Evolutionary conservation across 1,284 basidiomycete genomes (phyloP), one percentile per base, ranked within the genome.

Genomic region (Violaceomyces palustris): DNA sequence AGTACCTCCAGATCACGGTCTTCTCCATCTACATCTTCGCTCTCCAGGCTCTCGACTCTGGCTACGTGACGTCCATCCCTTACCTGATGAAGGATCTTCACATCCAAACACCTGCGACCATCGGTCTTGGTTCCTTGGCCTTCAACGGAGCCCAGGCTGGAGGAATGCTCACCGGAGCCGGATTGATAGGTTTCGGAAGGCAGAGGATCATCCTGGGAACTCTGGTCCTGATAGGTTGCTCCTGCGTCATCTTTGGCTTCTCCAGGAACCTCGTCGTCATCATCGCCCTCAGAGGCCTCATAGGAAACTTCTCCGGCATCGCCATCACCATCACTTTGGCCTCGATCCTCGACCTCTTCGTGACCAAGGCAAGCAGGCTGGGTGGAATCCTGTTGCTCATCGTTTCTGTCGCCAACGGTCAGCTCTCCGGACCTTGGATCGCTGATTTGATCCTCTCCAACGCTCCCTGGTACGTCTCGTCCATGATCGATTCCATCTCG

Each of bases 361-460:
- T 48, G 3, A 59, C 53, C 25, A 42, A 42, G 22, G 42, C 32
- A 14, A 41, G 42, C 19, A 43, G 61, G 6, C 39, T 53, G 4
- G 42, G 44, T 10, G 57, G 49, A 2, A 15, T 45, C 10, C 35
- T 41, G 1, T 44, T 49, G 14, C 39, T 62, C 9, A 28, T 45
- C 4, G 24, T 55, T 12, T 36, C 29, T 3, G 29, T 54, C 0
- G 28, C 52, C 2, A 43, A 35, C 1, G 59, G 50, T 0, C 59
- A 64, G 30, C 21, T 54, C 4, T 19, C 50, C 2, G 61, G 59
- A 4, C 54, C 61, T 3, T 64, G 61, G 61, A 62, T 64, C 46
- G 51, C 59, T 1, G 43, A 40, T 39, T 30, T 54, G 3, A 28
- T 61, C 1, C 30, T 61, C 7, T 15, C 38, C 28, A 23, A 51